A percentile compares a stretch with the other conserved stretches of the same genome.
Evolutionary conservation across 352 stramenopile genomes (phyloP).

Genomic region (Phytopythium boreale): DNA sequence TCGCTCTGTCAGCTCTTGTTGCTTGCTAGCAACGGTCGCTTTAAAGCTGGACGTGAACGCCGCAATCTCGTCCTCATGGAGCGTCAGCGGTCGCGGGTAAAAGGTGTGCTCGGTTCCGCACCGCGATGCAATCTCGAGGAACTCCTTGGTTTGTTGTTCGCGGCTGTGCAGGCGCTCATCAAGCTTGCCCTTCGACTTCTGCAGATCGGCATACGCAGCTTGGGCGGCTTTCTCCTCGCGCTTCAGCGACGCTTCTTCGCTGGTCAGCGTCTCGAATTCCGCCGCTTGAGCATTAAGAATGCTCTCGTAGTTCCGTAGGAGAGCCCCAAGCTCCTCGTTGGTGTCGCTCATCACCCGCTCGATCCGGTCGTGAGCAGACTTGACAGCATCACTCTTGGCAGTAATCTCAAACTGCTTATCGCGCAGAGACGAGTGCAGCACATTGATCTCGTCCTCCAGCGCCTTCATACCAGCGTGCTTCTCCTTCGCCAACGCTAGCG

Average conservation of each 20-base stretch:
- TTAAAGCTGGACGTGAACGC: conserved; percentile 50
- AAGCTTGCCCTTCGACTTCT: conserved; percentile 34
- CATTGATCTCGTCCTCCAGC: conserved; percentile 29
- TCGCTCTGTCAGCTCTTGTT: background rate
- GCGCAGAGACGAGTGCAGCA: conserved; percentile 16
- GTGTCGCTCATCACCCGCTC: conserved; percentile 70
- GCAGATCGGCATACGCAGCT: conserved; percentile 33
- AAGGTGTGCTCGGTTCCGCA: conserved; percentile 64
- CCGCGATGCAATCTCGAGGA: conserved; percentile 37
- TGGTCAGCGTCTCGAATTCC: conserved; percentile 27
- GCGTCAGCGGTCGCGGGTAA: conserved; percentile 43
- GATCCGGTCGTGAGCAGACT: conserved; percentile 44
- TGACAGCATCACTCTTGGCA: conserved; percentile 37
- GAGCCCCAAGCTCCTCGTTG: conserved; percentile 48
- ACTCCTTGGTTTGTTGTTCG: conserved; percentile 29
- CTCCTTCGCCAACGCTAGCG: conserved; percentile 43
- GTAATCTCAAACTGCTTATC: conserved; percentile 29
- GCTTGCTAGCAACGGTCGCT: background rate
- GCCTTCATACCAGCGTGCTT: conserved; percentile 50
- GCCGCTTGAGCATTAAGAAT: conserved; percentile 45
- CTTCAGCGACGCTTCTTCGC: conserved; percentile 26
- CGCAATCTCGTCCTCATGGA: conserved; percentile 49
- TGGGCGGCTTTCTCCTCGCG: conserved; percentile 26
- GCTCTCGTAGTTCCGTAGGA: conserved; percentile 57
- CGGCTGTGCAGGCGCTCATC: conserved; percentile 53